Percentiles rank a stretch among this genome's conserved stretches.
phyloP scores from a whole-genome alignment of 306 rosid species.

The Coriaria nepalensis region DNA sequence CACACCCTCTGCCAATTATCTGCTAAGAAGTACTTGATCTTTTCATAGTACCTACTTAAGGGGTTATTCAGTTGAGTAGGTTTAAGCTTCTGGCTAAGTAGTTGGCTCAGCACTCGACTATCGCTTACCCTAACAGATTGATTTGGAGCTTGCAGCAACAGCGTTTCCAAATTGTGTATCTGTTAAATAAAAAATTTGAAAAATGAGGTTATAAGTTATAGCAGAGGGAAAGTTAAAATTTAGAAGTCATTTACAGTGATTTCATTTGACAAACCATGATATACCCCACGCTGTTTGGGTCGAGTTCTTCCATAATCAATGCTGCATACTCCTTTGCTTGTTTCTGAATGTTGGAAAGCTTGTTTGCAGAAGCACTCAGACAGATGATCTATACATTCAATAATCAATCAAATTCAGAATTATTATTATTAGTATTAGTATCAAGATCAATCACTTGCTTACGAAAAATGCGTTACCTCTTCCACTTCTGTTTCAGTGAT shows the following conservation, averaged over 20 bases:
- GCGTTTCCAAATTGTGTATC: slow-evolving; percentile 35
- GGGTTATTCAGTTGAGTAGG: slow-evolving; percentile 33
- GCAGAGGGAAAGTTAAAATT: neutral
- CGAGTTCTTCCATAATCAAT: slow-evolving; percentile 50
- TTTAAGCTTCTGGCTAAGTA: slow-evolving; percentile 45
- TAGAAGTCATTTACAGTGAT: neutral
- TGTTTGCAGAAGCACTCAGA: slow-evolving; percentile 47
- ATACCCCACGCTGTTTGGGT: slow-evolving; percentile 38
- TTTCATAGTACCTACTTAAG: slow-evolving; percentile 15
- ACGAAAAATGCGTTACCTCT: slow-evolving; percentile 19
- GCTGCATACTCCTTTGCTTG: slow-evolving; percentile 46
- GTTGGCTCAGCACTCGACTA: slow-evolving; percentile 36
- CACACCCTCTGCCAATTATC: slow-evolving; percentile 52
- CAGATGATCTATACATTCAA: slow-evolving; percentile 26
- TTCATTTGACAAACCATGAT: slow-evolving; percentile 32
- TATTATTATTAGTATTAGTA: neutral
- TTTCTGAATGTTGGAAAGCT: slow-evolving; percentile 39
- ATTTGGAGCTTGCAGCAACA: slow-evolving; percentile 40
- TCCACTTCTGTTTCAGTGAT: slow-evolving; percentile 41
- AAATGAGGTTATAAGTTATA: too few relatives aligned
- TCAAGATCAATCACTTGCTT: neutral
- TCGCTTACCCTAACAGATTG: slow-evolving; percentile 35
- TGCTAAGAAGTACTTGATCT: slow-evolving; percentile 22
- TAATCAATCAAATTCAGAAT: neutral
- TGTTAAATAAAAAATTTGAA: too few relatives aligned